Percentiles rank a stretch among this genome's conserved stretches.
phyloP scores from a whole-genome alignment of 2,329 filamentous ascomycete genomes.

The Penicillium sp. region DNA sequence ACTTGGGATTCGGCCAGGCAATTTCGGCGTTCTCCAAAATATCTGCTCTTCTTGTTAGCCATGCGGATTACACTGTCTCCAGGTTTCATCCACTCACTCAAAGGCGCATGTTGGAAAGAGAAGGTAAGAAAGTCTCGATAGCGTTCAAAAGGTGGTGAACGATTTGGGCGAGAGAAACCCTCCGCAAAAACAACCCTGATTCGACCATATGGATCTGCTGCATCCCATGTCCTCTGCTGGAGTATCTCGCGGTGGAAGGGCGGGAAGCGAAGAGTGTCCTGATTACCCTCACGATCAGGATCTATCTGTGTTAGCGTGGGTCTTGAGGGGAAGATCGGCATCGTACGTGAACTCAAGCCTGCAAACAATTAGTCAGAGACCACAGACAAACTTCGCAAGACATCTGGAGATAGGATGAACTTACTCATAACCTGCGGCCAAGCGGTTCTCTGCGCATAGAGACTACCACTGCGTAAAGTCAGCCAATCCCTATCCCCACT shows the following conservation, averaged over 20 bases:
- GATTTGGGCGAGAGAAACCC: slow-evolving; percentile 59
- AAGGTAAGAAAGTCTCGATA: slow-evolving; percentile 75
- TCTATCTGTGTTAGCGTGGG: slow-evolving; percentile 27
- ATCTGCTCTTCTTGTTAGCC: slow-evolving; percentile 50
- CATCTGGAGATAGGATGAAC: slow-evolving; percentile 20
- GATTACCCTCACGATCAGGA: slow-evolving; percentile 59
- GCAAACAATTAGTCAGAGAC: slow-evolving; percentile 1
- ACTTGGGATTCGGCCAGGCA: slow-evolving; percentile 74
- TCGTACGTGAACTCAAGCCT: slow-evolving; percentile 41
- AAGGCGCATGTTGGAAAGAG: slow-evolving; percentile 81
- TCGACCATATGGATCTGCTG: slow-evolving; percentile 69
- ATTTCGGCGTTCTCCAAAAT: slow-evolving; percentile 72
- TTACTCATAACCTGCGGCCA: slow-evolving; percentile 58
- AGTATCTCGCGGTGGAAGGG: slow-evolving; percentile 69
- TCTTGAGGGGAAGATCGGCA: slow-evolving; percentile 25
- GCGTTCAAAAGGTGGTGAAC: slow-evolving; percentile 59
- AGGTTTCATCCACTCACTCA: slow-evolving; percentile 55
- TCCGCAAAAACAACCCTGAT: slow-evolving; percentile 78
- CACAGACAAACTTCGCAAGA: background rate
- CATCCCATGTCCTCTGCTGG: slow-evolving; percentile 69
- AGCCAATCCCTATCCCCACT: background rate
- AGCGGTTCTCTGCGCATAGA: slow-evolving; percentile 53
- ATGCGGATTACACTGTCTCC: background rate
- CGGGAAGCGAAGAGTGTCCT: slow-evolving; percentile 69
- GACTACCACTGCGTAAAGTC: slow-evolving; percentile 50